Evolutionary conservation across 2,329 filamentous ascomycete genomes (phyloP), one percentile per base, ranked within the genome.

Genomic region (Fusarium buharicum): DNA sequence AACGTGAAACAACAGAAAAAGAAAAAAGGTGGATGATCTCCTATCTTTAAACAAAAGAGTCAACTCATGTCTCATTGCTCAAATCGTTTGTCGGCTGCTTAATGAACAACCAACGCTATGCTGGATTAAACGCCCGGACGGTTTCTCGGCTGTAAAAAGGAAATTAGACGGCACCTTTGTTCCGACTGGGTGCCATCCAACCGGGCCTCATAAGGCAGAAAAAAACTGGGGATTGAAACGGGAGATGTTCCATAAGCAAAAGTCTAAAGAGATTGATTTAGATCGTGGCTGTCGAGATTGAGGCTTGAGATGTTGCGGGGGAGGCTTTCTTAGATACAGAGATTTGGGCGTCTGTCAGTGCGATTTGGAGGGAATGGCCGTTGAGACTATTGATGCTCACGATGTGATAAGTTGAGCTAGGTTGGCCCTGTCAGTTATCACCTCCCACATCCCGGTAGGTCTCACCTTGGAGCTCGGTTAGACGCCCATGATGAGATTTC

Each of bases 1-100:
- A 38, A 43, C 13, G 16, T 18, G 30, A 37, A 27, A n/a, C 14
- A 39, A 18, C 31, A 27, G 20, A 22, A 34, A 28, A 41, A 28
- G 34, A 45, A 18, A 41, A 22, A 31, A 30, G 4, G 40, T 8
- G n/a, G 38, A 38, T 11, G 12, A 17, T 53, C 52, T 36, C 53
- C 58, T 54, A 41, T 50, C 57, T 27, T 33, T 51, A 13, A 54
- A 22, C 17, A 12, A 39, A 18, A 31, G 20, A 34, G 27, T 54
- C 54, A 40, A 31, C 9, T 24, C 37, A 43, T 40, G 37, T 16
- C 40, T 54, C 22, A 57, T 47, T 44, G 52, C 52, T 30, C 28
- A 37, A 62, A 62, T 30, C 31, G 57, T 62, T 8, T 24, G 22
- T 62, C 56, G 31, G 41, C 44, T 41, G 58, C 50, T 56, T 59